Evolutionary conservation across 768 basidiomycete genomes (phyloP).

Genomic region (Mycena floridula): DNA sequence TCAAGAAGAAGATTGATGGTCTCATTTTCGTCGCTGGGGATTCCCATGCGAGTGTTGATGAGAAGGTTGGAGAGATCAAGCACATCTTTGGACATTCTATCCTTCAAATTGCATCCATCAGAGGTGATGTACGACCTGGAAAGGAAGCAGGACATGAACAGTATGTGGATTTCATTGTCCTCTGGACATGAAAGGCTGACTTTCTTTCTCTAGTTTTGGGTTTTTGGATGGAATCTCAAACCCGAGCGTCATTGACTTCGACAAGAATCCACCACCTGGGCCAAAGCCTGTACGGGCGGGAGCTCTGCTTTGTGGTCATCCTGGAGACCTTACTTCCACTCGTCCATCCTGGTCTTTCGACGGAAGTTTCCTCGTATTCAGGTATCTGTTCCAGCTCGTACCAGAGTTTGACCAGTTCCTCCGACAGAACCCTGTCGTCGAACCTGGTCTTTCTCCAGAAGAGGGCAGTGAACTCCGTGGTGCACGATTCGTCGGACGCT

Average conservation of each 20-base stretch:
- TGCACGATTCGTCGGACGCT: slow-evolving; percentile 26
- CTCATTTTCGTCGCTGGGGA: slow-evolving; percentile 15
- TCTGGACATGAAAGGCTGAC: slow-evolving; percentile 7
- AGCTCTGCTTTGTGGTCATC: slow-evolving; percentile 18
- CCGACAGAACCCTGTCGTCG: slow-evolving; percentile 9
- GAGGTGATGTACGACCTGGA: slow-evolving; percentile 17
- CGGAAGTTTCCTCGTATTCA: slow-evolving; percentile 27
- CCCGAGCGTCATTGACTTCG: slow-evolving; percentile 12
- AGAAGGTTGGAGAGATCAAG: slow-evolving; percentile 4
- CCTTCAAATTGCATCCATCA: slow-evolving; percentile 9
- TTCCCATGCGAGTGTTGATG: slow-evolving; percentile 6
- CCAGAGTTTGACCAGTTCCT: slow-evolving; percentile 24
- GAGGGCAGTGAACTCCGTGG: slow-evolving; percentile 21
- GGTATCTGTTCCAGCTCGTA: slow-evolving; percentile 26
- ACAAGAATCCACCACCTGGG: slow-evolving; percentile 6
- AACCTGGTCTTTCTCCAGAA: slow-evolving; percentile 10
- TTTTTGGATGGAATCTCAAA: slow-evolving; percentile 16
- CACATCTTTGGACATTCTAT: slow-evolving; percentile 6
- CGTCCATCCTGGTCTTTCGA: slow-evolving; percentile 19
- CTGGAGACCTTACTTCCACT: slow-evolving; percentile 8
- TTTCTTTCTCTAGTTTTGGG: slow-evolving; percentile 10
- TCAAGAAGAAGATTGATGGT: slow-evolving; percentile 11
- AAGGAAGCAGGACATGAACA: slow-evolving; percentile 20
- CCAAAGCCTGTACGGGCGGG: slow-evolving; percentile 12
- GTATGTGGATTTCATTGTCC: slow-evolving; percentile 12